A percentile compares a stretch with the other conserved stretches of the same genome.
These are phyloP conservation scores for Colletotrichum cordylinicola DNA, from an alignment of 2,329 filamentous ascomycete genomes.

Conservation along the genomic window DNA sequence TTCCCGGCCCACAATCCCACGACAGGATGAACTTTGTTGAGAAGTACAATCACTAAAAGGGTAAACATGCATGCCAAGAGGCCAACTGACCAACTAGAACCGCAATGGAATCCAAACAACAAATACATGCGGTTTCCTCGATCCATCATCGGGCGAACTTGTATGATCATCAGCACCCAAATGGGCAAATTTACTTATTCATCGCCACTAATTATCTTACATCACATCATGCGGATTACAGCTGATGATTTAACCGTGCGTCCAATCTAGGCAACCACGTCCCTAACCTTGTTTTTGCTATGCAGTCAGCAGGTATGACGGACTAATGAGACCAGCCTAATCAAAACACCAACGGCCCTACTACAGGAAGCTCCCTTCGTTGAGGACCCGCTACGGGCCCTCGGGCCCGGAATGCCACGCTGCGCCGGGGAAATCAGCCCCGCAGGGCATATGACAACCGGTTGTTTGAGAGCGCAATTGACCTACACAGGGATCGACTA, in stretches of 20 bases:
- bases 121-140: not conserved
- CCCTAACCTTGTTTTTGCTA: not conserved
- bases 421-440: not conserved
- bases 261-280: not conserved
- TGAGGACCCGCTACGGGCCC: not conserved
- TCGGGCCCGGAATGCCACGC: not conserved
- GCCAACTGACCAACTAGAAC: not conserved
- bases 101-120: not conserved
- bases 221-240: not conserved
- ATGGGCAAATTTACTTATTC: not conserved
- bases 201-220: not conserved
- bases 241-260: not conserved
- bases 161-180: not conserved
- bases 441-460: not conserved
- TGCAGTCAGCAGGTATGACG: not conserved
- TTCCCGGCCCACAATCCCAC: not conserved
- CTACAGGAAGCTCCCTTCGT: accelerated
- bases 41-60: not conserved
- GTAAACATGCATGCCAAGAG: not conserved
- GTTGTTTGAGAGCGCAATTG: not conserved
- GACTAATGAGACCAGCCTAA: not conserved
- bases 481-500: too few relatives aligned
- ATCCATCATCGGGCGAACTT: not conserved
- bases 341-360: not conserved
- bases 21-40: not conserved